A percentile compares a stretch with the other conserved stretches of the same genome.
Evolutionary conservation across 495 filamentous ascomycete genomes (phyloP).

Genomic region (Penicillium cataractarum): DNA sequence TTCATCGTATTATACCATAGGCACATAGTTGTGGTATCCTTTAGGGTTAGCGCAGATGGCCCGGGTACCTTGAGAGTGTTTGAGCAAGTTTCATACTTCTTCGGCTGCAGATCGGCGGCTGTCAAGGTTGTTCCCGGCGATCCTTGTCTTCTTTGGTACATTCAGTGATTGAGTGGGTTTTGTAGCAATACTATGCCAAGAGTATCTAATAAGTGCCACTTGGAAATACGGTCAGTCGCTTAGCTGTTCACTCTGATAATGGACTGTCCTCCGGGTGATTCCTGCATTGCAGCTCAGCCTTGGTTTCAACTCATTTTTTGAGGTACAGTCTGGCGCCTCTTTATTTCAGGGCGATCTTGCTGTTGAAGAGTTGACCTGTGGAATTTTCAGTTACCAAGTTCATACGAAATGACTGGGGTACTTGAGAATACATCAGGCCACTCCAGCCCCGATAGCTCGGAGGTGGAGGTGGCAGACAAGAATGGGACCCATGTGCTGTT

Average conservation of each 20-base stretch:
- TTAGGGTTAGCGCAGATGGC: neutral
- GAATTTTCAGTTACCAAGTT: neutral
- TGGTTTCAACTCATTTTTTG: neutral
- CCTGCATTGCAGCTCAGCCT: neutral
- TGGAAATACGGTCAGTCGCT: slow-evolving; percentile 4
- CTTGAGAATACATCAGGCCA: slow-evolving; percentile 17
- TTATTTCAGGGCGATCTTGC: neutral
- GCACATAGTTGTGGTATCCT: neutral
- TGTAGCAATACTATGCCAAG: neutral
- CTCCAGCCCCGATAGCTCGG: slow-evolving; percentile 7
- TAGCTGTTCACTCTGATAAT: neutral
- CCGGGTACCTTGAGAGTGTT: slow-evolving; percentile 43
- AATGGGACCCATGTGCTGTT: slow-evolving; percentile 35
- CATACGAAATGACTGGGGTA: slow-evolving; percentile 21
- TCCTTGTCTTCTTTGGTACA: slow-evolving; percentile 3
- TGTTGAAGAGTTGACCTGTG: neutral
- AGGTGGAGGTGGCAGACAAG: slow-evolving; percentile 12
- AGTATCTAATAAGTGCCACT: neutral
- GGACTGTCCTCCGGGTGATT: neutral
- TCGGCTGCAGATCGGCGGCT: slow-evolving; percentile 24
- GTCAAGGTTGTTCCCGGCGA: slow-evolving; percentile 26
- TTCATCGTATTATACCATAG: neutral
- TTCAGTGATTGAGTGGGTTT: slow-evolving; percentile 1
- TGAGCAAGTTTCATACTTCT: slow-evolving; percentile 37
- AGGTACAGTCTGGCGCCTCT: neutral